Evolutionary conservation across 371 early-diverging fungal genomes (phyloP).

Genomic region (Apophysomyces ossiformis): DNA sequence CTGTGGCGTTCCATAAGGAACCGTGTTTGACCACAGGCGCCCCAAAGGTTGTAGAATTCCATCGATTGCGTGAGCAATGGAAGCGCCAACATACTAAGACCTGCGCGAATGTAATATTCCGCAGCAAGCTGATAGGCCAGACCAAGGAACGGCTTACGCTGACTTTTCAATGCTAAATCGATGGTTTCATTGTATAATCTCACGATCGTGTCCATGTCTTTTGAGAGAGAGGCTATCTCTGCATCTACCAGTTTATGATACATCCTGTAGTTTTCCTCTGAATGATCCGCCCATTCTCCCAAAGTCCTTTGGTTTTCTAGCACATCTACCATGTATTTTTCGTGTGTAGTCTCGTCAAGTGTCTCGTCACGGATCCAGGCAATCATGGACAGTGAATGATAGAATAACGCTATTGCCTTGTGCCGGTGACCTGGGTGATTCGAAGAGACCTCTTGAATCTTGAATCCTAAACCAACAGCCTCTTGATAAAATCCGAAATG

Average conservation of each 20-base stretch:
- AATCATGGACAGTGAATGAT: constrained; percentile 43
- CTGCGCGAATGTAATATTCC: constrained; percentile 32
- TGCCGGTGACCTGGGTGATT: constrained; percentile 44
- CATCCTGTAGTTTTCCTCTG: constrained; percentile 43
- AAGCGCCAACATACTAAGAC: constrained; percentile 33
- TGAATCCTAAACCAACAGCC: constrained; percentile 43
- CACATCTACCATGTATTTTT: constrained; percentile 29
- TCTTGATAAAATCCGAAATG: constrained; percentile 45
- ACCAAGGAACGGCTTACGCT: constrained; percentile 40
- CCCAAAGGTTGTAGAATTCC: constrained; percentile 41
- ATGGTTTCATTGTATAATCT: constrained; percentile 36
- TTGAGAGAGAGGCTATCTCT: constrained; percentile 32
- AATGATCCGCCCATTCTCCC: constrained; percentile 33
- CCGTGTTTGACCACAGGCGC: constrained; percentile 42
- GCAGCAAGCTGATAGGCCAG: constrained; percentile 35
- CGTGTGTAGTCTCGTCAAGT: constrained; percentile 23
- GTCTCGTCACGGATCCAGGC: constrained; percentile 30
- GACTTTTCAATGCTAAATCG: constrained; percentile 26
- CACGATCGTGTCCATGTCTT: constrained; percentile 15
- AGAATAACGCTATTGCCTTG: constrained; percentile 45
- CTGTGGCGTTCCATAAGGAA: constrained; percentile 34
- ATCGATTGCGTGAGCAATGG: constrained; percentile 35
- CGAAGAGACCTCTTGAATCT: constrained; percentile 32
- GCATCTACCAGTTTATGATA: constrained; percentile 45
- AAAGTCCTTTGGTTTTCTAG: constrained; percentile 27